Percentiles rank a stretch among this genome's conserved stretches.
Evolutionary conservation across 305 asterid species (phyloP).

Genomic region (Rubia tinctorum): DNA sequence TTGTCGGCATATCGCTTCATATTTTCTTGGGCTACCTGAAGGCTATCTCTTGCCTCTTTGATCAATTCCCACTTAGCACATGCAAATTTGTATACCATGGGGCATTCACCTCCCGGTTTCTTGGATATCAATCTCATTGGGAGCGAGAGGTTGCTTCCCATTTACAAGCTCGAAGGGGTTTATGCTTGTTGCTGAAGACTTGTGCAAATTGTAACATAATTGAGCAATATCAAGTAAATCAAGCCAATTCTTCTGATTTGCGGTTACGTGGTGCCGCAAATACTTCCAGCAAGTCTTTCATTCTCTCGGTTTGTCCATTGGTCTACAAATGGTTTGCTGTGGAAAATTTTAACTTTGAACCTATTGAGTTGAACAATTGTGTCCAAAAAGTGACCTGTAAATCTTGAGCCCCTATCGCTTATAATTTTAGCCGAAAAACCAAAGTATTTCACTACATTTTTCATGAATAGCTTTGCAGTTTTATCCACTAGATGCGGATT

Average conservation of each 20-base stretch:
- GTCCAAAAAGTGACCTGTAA: background rate
- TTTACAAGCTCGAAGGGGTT: background rate
- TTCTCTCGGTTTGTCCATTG: background rate
- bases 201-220: background rate
- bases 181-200: background rate
- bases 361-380: background rate
- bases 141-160: background rate
- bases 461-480: background rate
- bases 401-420: background rate
- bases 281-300: background rate
- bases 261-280: background rate
- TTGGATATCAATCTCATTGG: background rate
- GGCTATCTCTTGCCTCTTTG: background rate
- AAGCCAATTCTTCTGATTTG: background rate
- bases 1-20: background rate
- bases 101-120: background rate
- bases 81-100: background rate
- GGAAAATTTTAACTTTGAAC: background rate
- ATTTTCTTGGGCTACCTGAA: background rate
- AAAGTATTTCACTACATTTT: background rate
- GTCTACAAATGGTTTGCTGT: background rate
- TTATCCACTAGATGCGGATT: background rate
- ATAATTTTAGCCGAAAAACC: background rate
- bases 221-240: background rate
- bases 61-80: background rate